Percentiles rank a stretch among this genome's conserved stretches.
Conservation (phyloP, 2,329 filamentous ascomycete species). For the Ophiosphaerella korrae region DNA sequence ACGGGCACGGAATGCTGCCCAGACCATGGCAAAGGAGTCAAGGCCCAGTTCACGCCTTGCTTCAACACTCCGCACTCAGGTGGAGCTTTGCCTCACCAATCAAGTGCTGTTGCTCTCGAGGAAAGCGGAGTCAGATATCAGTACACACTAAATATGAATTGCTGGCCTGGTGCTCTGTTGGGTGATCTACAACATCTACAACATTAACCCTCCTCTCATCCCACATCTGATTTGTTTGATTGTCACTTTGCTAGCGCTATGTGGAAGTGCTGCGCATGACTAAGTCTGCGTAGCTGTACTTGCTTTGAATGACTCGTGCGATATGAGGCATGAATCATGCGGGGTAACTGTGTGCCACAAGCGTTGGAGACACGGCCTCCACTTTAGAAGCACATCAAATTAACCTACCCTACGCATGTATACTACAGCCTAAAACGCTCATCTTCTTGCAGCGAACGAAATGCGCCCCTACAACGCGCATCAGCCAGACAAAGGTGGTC, state of each 20-base stretch:
- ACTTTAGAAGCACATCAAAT: neutral
- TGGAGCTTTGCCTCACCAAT: neutral
- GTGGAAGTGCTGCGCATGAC: neutral
- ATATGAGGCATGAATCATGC: neutral
- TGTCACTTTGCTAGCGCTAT: neutral
- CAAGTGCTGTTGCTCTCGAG: too few species aligned
- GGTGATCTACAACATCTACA: too few species aligned
- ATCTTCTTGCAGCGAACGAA: neutral
- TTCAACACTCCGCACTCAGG: too few species aligned
- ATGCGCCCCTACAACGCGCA: too few species aligned
- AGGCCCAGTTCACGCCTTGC: neutral
- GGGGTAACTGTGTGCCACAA: neutral
- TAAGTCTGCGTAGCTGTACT: neutral
- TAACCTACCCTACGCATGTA: neutral
- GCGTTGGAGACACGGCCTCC: neutral
- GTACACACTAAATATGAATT: too few species aligned
- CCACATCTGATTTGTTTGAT: neutral
- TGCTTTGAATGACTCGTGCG: neutral
- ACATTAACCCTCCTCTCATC: too few species aligned
- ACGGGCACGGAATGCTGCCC: neutral
- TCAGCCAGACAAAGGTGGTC: neutral
- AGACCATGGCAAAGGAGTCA: neutral
- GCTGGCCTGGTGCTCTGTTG: too few species aligned
- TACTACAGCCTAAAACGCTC: neutral
- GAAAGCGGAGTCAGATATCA: too few species aligned